A percentile compares a stretch with the other conserved stretches of the same genome.
Conservation (phyloP, 176 grass and related monocot genomes). For the Olyra latifolia region DNA sequence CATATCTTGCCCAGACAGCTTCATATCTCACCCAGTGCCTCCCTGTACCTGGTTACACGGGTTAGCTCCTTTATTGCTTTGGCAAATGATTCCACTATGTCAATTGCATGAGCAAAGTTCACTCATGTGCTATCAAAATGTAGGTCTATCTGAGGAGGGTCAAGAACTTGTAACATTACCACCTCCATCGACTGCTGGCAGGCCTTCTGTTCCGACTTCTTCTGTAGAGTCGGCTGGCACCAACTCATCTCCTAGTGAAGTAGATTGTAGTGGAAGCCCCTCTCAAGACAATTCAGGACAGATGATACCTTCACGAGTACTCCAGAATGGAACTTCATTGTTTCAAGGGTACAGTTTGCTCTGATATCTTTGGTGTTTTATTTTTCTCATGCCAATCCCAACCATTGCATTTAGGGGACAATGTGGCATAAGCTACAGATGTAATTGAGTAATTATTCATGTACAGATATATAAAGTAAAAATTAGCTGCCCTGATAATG, state of each 20-base stretch:
- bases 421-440: not conserved
- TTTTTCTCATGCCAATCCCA: constrained; percentile 2
- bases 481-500: not conserved
- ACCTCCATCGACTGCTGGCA: constrained; percentile 6
- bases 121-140: constrained; percentile 18
- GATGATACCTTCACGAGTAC: constrained; percentile 52
- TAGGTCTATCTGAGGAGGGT: constrained; percentile 46
- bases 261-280: constrained; percentile 35
- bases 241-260: constrained; percentile 28
- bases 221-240: constrained; percentile 24
- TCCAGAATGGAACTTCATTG: constrained; percentile 75
- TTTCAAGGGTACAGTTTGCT: constrained; percentile 71
- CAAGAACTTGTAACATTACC: constrained; percentile 52
- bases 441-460: not conserved
- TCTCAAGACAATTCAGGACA: constrained; percentile 42
- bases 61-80: constrained; percentile 28
- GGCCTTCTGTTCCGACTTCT: constrained; percentile 21
- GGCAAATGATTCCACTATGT: not conserved
- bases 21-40: constrained; percentile 82
- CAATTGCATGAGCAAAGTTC: not conserved
- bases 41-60: constrained; percentile 51
- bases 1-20: constrained; percentile 76
- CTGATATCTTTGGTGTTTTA: not conserved
- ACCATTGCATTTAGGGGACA: not conserved
- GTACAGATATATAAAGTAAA: not conserved